A percentile compares a stretch with the other conserved stretches of the same genome.
Evolutionary conservation across 192 early-diverging fungal species (phyloP).

Genomic region (Coemansia biformis): DNA sequence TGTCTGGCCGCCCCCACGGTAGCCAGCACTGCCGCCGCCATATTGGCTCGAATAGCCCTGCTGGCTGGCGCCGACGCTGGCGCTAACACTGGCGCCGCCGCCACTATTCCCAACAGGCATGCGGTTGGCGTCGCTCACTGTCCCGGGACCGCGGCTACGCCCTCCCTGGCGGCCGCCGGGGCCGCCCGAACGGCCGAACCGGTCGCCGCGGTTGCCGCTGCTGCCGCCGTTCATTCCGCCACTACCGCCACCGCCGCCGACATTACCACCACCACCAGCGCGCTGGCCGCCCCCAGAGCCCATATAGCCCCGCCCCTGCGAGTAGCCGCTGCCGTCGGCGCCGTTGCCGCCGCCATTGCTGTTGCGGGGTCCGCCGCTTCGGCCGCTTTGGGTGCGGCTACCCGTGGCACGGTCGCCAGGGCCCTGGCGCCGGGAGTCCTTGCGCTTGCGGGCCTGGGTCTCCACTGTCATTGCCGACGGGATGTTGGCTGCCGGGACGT

Average conservation of each 20-base stretch:
- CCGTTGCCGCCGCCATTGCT: conserved; percentile 7
- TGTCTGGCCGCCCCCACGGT: conserved; percentile 12
- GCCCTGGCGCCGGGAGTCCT: conserved; percentile 21
- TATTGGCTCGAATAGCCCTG: conserved; percentile 7
- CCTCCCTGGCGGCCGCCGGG: conserved; percentile 15
- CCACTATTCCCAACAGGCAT: conserved; percentile 17
- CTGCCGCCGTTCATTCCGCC: conserved; percentile 5
- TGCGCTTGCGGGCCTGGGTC: conserved; percentile 36
- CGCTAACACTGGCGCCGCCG: too few relatives aligned
- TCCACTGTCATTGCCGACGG: conserved; percentile 50
- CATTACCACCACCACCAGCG: conserved; percentile 3
- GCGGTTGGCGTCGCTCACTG: conserved; percentile 31
- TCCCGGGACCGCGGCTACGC: conserved; percentile 15
- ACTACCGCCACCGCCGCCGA: conserved; percentile 2
- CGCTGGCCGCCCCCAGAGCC: conserved; percentile 1
- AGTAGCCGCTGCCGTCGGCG: neutral
- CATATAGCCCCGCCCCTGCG: conserved; percentile 3
- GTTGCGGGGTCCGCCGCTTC: conserved; percentile 8
- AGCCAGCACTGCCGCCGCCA: conserved; percentile 10
- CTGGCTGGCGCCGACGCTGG: neutral
- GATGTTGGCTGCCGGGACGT: conserved; percentile 42
- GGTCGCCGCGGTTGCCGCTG: conserved; percentile 17
- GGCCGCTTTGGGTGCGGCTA: conserved; percentile 9
- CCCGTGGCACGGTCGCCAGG: conserved; percentile 1
- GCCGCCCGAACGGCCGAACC: conserved; percentile 19